phyloP scores from a whole-genome alignment of 345 rosid genomes.

The Erodium maritimum region DNA sequence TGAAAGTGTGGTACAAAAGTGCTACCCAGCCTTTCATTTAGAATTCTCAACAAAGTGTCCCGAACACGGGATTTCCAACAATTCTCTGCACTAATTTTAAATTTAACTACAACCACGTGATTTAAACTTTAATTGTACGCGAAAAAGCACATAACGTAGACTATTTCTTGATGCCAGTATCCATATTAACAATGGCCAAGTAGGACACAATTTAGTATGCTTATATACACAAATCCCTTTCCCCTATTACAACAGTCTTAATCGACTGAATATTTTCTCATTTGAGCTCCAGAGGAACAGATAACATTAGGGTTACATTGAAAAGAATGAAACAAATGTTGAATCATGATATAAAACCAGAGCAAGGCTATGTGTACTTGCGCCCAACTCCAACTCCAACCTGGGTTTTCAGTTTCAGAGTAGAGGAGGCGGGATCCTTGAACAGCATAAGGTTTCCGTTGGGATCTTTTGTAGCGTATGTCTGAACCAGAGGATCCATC shows the following conservation, averaged over 20 bases:
- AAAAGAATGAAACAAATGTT: too few relatives aligned
- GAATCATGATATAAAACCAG: too few relatives aligned
- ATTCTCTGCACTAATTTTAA: too few relatives aligned
- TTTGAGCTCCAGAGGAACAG: not conserved
- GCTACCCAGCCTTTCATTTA: too few relatives aligned
- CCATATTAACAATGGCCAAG: not conserved
- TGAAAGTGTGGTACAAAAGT: too few relatives aligned
- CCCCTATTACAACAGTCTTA: too few relatives aligned
- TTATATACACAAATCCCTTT: not conserved
- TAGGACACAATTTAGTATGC: not conserved
- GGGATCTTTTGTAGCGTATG: slow-evolving; percentile 40
- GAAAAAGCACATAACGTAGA: too few relatives aligned
- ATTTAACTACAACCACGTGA: too few relatives aligned
- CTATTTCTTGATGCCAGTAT: not conserved
- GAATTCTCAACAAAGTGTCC: too few relatives aligned
- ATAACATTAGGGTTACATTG: too few relatives aligned
- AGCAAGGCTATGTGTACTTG: not conserved
- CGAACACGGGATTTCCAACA: too few relatives aligned
- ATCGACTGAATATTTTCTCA: not conserved
- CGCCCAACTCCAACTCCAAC: not conserved
- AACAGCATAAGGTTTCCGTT: slow-evolving; percentile 59
- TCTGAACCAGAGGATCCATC: slow-evolving; percentile 28
- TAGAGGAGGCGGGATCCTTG: slow-evolving; percentile 15
- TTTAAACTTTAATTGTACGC: too few relatives aligned
- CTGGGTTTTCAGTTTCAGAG: slow-evolving; percentile 13